These are phyloP conservation scores for Ascochyta viciae-villosae DNA, from an alignment of 2,329 filamentous ascomycete species.

Conservation along the genomic window DNA sequence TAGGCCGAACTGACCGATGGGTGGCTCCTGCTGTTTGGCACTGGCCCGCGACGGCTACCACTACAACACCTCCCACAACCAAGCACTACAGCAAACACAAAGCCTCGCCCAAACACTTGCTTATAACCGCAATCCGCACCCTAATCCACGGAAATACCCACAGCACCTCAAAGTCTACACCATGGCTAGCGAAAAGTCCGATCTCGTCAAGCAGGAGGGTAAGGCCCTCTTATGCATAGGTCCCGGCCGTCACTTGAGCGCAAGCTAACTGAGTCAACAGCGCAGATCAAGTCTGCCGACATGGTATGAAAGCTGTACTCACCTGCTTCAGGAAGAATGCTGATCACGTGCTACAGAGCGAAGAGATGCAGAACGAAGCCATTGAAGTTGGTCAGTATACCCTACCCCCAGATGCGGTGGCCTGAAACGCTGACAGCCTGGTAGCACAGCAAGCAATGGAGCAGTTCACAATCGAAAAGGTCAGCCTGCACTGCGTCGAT, in stretches of 20 bases:
- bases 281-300: slow-evolving; percentile 96
- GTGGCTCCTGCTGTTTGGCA: slow-evolving; percentile 17
- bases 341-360: slow-evolving; percentile 67
- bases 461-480: slow-evolving; percentile 76
- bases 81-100: slow-evolving; percentile 24
- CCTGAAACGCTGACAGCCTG: slow-evolving; percentile 31
- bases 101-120: slow-evolving; percentile 12
- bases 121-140: neutral
- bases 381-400: slow-evolving; percentile 85
- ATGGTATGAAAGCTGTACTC: slow-evolving; percentile 72
- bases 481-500: slow-evolving; percentile 35
- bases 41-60: slow-evolving; percentile 1
- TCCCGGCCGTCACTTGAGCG: slow-evolving; percentile 11
- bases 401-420: slow-evolving; percentile 9
- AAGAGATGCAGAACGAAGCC: slow-evolving; percentile 95
- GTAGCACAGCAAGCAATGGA: slow-evolving; percentile 74
- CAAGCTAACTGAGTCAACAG: slow-evolving; percentile 59
- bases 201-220: slow-evolving; percentile 57
- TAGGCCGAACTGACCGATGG: slow-evolving; percentile 8
- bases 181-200: slow-evolving; percentile 67
- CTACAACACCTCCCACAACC: slow-evolving; percentile 13
- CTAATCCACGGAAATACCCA: neutral
- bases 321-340: neutral
- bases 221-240: slow-evolving; percentile 52
- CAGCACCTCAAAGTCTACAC: slow-evolving; percentile 15